Conservation (phyloP, 2,329 filamentous ascomycete genomes). For the Apiospora arundinis region DNA sequence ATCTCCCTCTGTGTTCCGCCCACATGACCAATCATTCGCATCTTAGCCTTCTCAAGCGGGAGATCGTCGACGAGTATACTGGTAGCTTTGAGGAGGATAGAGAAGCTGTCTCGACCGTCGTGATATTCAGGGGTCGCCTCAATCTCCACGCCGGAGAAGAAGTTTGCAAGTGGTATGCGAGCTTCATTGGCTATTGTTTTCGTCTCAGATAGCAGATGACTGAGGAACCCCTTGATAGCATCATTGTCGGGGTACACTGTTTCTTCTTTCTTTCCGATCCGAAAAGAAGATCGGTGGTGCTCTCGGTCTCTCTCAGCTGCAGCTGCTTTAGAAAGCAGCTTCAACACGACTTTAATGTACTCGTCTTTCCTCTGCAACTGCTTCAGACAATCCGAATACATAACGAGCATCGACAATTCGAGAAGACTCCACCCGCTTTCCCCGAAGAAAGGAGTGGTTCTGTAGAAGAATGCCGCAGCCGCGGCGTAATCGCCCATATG, state of each 20-base stretch:
- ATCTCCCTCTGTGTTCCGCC: slow-evolving; percentile 69
- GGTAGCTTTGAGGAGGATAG: slow-evolving; percentile 69
- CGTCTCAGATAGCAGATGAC: slow-evolving; percentile 54
- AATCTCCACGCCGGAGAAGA: slow-evolving; percentile 75
- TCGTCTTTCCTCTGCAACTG: slow-evolving; percentile 78
- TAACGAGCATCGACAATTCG: slow-evolving; percentile 82
- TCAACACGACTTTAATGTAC: slow-evolving; percentile 77
- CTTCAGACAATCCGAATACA: slow-evolving; percentile 84
- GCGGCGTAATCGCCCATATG: slow-evolving; percentile 74
- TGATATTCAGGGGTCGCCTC: slow-evolving; percentile 73
- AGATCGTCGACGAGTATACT: slow-evolving; percentile 77
- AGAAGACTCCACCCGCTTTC: slow-evolving; percentile 79
- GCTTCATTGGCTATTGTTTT: slow-evolving; percentile 61
- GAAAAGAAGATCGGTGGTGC: slow-evolving; percentile 45
- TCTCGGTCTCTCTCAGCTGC: slow-evolving; percentile 58
- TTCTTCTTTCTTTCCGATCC: slow-evolving; percentile 41
- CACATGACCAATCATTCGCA: slow-evolving; percentile 65
- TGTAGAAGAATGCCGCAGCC: slow-evolving; percentile 79
- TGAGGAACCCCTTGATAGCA: slow-evolving; percentile 55
- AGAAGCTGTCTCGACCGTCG: slow-evolving; percentile 76
- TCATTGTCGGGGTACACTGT: slow-evolving; percentile 39
- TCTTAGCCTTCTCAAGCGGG: slow-evolving; percentile 66
- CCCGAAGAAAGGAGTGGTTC: slow-evolving; percentile 80
- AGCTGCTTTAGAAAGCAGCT: slow-evolving; percentile 73
- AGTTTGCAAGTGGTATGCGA: slow-evolving; percentile 71